phyloP scores from a whole-genome alignment of 1,139 yeast genomes.

The Yamadazyma songkhlaensis region DNA sequence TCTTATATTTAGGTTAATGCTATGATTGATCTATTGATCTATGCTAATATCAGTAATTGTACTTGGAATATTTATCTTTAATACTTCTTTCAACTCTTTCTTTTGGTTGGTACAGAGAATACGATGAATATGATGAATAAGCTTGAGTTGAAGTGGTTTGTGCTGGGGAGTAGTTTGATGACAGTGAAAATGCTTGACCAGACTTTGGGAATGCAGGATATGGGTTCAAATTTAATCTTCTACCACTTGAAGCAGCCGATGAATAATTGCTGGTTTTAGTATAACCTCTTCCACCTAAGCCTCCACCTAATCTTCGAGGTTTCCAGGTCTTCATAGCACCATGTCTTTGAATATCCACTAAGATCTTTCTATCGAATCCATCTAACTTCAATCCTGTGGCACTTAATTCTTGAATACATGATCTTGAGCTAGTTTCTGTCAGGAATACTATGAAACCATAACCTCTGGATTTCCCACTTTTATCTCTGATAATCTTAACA shows the following conservation, averaged over 20 bases:
- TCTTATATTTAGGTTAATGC: no score
- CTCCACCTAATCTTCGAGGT: conserved; percentile 72
- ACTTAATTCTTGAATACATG: conserved; percentile 57
- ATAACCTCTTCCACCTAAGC: conserved; percentile 60
- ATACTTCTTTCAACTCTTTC: not conserved
- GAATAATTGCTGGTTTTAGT: conserved; percentile 45
- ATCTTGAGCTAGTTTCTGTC: conserved; percentile 53
- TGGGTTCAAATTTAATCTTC: conserved; percentile 20
- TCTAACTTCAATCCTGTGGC: conserved; percentile 44
- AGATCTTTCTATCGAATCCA: conserved; percentile 36
- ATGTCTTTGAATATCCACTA: conserved; percentile 86
- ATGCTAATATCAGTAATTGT: conserved; percentile 1
- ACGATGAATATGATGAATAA: no score
- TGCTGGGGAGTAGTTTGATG: no score
- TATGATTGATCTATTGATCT: no score
- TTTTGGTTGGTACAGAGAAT: no score
- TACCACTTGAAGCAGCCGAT: conserved; percentile 50
- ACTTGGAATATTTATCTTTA: conserved; percentile 4
- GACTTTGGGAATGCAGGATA: no score
- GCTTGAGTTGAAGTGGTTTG: no score
- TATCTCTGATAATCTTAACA: conserved; percentile 64
- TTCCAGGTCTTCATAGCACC: conserved; percentile 73
- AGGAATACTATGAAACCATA: conserved; percentile 82
- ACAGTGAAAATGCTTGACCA: no score
- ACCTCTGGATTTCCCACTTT: conserved; percentile 60